Conservation (phyloP, 2,329 filamentous ascomycete species). For the Fusarium haematococcum region DNA sequence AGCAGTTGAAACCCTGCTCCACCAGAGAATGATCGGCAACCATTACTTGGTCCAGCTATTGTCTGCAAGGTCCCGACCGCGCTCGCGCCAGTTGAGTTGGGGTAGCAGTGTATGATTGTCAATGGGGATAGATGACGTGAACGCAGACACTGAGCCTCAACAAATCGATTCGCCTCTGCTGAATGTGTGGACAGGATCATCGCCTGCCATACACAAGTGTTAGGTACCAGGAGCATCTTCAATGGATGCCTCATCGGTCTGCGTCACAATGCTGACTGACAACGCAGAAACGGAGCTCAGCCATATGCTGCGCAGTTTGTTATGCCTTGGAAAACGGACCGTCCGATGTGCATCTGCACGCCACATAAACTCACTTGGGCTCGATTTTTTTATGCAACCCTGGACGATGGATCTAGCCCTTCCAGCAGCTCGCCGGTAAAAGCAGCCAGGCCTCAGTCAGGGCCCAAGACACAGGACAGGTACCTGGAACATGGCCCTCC, state of each 20-base stretch:
- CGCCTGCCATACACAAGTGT: not conserved
- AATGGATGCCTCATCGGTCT: not conserved
- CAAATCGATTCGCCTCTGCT: not conserved
- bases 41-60: slow-evolving; percentile 22
- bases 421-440: not conserved
- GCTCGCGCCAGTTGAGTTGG: slow-evolving; percentile 21
- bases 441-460: slow-evolving; percentile 2
- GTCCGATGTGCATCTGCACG: slow-evolving; percentile 34
- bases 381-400: slow-evolving; percentile 28
- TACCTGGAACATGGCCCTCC: slow-evolving; percentile 29
- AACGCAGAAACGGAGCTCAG: slow-evolving; percentile 25
- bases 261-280: slow-evolving; percentile 12
- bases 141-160: slow-evolving; percentile 22
- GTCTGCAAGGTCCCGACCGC: slow-evolving; percentile 43
- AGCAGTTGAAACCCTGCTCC: slow-evolving; percentile 30
- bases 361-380: slow-evolving; percentile 32
- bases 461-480: slow-evolving; percentile 26
- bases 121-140: slow-evolving; percentile 13
- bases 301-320: slow-evolving; percentile 9
- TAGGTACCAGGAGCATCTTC: not conserved
- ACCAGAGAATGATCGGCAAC: slow-evolving; percentile 29
- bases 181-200: not conserved
- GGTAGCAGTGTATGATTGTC: slow-evolving; percentile 37
- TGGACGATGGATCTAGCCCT: slow-evolving; percentile 14
- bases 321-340: slow-evolving; percentile 23